A percentile compares a stretch with the other conserved stretches of the same genome.
These are phyloP conservation scores for Ceratocystis ficicola DNA, from an alignment of 2,329 filamentous ascomycete genomes.

Conservation along the genomic window DNA sequence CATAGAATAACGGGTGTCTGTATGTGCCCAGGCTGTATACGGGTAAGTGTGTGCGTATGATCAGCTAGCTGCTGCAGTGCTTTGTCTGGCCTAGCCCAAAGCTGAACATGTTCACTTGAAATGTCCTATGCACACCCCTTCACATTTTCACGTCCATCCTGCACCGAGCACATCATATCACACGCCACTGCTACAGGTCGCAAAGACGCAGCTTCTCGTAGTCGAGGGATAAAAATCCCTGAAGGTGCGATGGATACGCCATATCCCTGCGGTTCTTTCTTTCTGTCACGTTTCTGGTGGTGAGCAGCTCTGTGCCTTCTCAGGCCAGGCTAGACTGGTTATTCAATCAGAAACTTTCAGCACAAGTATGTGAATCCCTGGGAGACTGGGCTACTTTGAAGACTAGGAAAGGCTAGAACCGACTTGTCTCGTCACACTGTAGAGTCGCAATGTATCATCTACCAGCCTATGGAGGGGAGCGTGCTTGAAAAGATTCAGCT, in stretches of 20 bases:
- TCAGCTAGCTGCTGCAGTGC: neutral
- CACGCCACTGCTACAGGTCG: too few species aligned
- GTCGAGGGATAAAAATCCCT: neutral
- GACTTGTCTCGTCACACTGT: neutral
- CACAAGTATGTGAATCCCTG: neutral
- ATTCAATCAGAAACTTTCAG: conserved; percentile 3
- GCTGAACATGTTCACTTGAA: conserved; percentile 1
- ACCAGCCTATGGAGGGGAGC: neutral
- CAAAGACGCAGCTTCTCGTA: neutral
- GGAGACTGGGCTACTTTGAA: too few species aligned
- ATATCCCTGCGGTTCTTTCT: neutral
- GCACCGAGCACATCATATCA: neutral
- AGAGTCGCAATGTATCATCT: neutral
- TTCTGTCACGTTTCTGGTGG: neutral
- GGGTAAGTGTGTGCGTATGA: neutral
- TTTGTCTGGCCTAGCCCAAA: neutral
- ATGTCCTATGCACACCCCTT: neutral
- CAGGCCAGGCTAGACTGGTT: neutral
- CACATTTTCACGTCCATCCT: neutral
- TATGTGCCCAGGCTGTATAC: neutral
- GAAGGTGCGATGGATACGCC: neutral
- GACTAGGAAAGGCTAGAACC: neutral
- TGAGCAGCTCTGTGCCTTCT: neutral
- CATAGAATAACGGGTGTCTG: neutral
- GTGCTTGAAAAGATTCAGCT: neutral